phyloP scores from a whole-genome alignment of 768 basidiomycete species.

The Tulasnella sp. region DNA sequence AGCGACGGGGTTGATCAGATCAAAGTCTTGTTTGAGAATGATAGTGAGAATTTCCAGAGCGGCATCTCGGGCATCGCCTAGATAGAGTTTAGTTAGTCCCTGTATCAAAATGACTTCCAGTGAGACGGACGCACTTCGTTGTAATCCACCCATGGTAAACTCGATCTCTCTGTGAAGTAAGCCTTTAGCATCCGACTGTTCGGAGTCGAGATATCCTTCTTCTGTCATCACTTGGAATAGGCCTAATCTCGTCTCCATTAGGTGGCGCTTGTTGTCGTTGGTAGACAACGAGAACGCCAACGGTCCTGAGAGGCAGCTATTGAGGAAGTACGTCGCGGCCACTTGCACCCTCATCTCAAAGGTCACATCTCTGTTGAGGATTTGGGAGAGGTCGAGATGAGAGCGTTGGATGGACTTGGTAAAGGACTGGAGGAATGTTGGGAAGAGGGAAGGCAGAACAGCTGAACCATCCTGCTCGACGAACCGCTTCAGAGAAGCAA shows the following conservation, averaged over 20 bases:
- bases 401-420: background rate
- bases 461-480: background rate
- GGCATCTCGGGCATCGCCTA: background rate
- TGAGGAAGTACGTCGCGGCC: background rate
- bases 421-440: background rate
- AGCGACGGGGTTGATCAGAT: constrained; percentile 4
- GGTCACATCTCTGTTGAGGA: background rate
- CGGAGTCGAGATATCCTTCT: background rate
- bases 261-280: background rate
- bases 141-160: background rate
- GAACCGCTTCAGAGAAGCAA: background rate
- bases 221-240: background rate
- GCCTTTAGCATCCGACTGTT: background rate
- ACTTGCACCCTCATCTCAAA: background rate
- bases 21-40: constrained; percentile 3
- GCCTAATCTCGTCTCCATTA: background rate
- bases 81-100: background rate
- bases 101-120: background rate
- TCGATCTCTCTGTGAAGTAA: background rate
- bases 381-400: background rate
- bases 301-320: background rate
- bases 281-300: background rate
- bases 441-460: background rate
- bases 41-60: background rate
- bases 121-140: background rate